Conservation (phyloP, 768 basidiomycete species). For the Arthromyces matolae region DNA sequence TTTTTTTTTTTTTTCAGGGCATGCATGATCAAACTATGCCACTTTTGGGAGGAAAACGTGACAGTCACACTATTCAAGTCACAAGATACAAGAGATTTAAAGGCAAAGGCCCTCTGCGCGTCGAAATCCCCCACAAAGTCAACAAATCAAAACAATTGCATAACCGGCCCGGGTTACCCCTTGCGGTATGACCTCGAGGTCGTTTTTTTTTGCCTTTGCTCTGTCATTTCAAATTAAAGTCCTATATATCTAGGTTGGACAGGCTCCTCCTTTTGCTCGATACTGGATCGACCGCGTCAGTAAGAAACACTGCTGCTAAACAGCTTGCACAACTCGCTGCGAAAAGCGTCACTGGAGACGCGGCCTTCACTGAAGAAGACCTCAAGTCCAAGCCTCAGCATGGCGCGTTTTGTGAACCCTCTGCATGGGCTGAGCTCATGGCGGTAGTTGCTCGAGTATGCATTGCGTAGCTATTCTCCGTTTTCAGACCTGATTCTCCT, state of each 20-base stretch:
- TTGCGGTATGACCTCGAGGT: slow-evolving; percentile 79
- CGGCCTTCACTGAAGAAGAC: slow-evolving; percentile 71
- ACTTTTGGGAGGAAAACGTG: slow-evolving; percentile 26
- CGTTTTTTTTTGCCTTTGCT: slow-evolving; percentile 4
- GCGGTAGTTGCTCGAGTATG: slow-evolving; percentile 84
- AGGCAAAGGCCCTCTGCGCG: slow-evolving; percentile 41
- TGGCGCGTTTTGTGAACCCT: slow-evolving; percentile 55
- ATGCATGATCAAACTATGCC: slow-evolving; percentile 18
- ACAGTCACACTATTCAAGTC: slow-evolving; percentile 38
- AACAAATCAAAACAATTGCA: slow-evolving; percentile 42
- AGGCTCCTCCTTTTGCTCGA: slow-evolving; percentile 94
- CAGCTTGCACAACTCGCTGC: slow-evolving; percentile 91
- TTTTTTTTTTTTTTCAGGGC: slow-evolving; percentile 1
- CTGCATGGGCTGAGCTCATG: slow-evolving; percentile 89
- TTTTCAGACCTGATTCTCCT: slow-evolving; percentile 10
- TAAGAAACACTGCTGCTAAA: slow-evolving; percentile 93
- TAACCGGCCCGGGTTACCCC: slow-evolving; percentile 50
- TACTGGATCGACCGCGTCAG: slow-evolving; percentile 86
- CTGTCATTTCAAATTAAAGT: slow-evolving; percentile 2
- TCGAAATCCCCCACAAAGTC: slow-evolving; percentile 58
- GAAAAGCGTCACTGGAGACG: slow-evolving; percentile 80
- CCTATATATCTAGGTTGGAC: slow-evolving; percentile 69
- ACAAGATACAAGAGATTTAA: slow-evolving; percentile 60
- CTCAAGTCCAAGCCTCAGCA: slow-evolving; percentile 62
- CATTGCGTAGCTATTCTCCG: slow-evolving; percentile 10